Conservation (phyloP, 2,329 filamentous ascomycete genomes). For the Domatiomyces globalis region DNA sequence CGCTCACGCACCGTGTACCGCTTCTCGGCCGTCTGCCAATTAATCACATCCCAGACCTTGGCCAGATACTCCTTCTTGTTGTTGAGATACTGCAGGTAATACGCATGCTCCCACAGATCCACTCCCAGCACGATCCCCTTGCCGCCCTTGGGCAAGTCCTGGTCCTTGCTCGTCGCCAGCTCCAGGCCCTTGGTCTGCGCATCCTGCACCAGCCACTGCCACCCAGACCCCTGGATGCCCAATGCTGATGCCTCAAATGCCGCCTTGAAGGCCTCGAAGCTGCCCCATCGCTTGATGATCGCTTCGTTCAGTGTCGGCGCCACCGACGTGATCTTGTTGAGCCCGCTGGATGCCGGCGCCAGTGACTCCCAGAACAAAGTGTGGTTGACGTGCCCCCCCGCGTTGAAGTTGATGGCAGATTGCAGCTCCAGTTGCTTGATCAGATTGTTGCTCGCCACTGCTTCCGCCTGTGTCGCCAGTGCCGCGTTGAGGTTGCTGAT, state of each 20-base stretch:
- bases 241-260: constrained; percentile 53
- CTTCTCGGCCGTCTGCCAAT: constrained; percentile 13
- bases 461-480: constrained; percentile 53
- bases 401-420: constrained; percentile 51
- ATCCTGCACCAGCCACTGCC: constrained; percentile 72
- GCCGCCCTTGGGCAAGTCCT: constrained; percentile 39
- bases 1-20: constrained; percentile 6
- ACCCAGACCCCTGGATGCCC: constrained; percentile 67
- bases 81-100: constrained; percentile 53
- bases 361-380: constrained; percentile 65
- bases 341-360: constrained; percentile 41
- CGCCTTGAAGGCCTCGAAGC: constrained; percentile 49
- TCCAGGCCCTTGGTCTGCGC: constrained; percentile 37
- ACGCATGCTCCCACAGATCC: constrained; percentile 91
- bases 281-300: constrained; percentile 55
- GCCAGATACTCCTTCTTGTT: constrained; percentile 13
- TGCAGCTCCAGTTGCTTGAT: constrained; percentile 44
- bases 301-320: constrained; percentile 45
- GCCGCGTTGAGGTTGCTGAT: constrained; percentile 78
- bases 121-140: constrained; percentile 53
- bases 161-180: constrained; percentile 72
- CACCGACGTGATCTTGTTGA: constrained; percentile 38
- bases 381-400: constrained; percentile 51
- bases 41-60: constrained; percentile 13
- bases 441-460: constrained; percentile 40